Evolutionary conservation across 2,329 filamentous ascomycete genomes (phyloP).

Genomic region (Mycocentrospora acerina): DNA sequence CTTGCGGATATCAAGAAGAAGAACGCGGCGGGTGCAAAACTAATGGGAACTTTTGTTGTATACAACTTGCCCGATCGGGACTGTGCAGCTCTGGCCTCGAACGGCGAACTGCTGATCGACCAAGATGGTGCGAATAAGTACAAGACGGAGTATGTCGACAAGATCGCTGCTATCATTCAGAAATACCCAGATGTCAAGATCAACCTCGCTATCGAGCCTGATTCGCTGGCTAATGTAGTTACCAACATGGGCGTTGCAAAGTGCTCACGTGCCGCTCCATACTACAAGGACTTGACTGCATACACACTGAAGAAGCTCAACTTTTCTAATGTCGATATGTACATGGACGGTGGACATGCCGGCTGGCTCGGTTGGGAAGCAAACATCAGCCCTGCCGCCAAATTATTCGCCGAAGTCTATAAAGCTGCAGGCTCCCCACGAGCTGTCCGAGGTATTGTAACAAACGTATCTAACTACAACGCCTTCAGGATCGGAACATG

Average conservation of each 20-base stretch:
- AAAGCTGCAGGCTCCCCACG: constrained; percentile 50
- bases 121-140: constrained; percentile 54
- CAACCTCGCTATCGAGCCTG: constrained; percentile 58
- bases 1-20: constrained; percentile 50
- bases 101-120: constrained; percentile 61
- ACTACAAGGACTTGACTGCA: constrained; percentile 57
- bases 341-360: constrained; percentile 64
- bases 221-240: constrained; percentile 63
- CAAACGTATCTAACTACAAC: constrained; percentile 63
- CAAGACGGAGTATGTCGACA: constrained; percentile 54
- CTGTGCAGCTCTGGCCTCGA: constrained; percentile 64
- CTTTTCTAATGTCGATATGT: constrained; percentile 63
- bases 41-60: constrained; percentile 58
- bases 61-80: constrained; percentile 66
- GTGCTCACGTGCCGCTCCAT: constrained; percentile 56
- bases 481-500: constrained; percentile 51
- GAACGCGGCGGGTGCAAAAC: constrained; percentile 52
- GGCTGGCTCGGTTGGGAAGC: constrained; percentile 66
- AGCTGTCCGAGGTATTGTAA: constrained; percentile 55
- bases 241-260: constrained; percentile 59
- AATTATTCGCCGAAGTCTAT: constrained; percentile 52
- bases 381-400: constrained; percentile 56
- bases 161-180: constrained; percentile 55
- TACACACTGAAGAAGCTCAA: constrained; percentile 61
- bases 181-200: constrained; percentile 56